phyloP scores from a whole-genome alignment of 2,329 filamentous ascomycete species.

The Fusarium chlamydosporum region DNA sequence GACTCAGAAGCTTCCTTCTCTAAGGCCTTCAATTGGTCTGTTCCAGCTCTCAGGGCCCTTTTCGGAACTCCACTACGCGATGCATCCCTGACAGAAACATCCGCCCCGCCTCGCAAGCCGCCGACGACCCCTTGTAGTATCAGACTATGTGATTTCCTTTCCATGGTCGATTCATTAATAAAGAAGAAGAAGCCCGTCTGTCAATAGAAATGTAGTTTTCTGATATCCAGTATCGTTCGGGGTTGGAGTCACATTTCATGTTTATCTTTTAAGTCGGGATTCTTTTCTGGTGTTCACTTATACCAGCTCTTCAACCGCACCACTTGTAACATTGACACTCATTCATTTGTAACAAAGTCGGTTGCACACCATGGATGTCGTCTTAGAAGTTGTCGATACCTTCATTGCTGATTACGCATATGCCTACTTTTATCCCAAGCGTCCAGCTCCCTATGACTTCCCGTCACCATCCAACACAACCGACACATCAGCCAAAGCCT shows the following conservation, averaged over 20 bases:
- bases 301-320: conserved; percentile 9
- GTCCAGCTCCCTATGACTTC: conserved; percentile 66
- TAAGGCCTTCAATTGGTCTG: conserved; percentile 36
- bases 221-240: neutral
- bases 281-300: conserved; percentile 23
- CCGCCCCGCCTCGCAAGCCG: conserved; percentile 43
- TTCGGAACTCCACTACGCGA: conserved; percentile 23
- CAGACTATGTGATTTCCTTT: conserved; percentile 35
- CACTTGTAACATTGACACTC: conserved; percentile 10
- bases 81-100: conserved; percentile 39
- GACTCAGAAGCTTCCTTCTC: conserved; percentile 10
- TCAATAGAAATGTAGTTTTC: neutral
- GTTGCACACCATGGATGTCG: conserved; percentile 82
- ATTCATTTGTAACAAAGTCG: neutral
- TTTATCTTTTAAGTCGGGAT: neutral
- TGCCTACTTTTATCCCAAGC: conserved; percentile 76
- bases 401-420: conserved; percentile 86
- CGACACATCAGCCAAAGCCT: conserved; percentile 64
- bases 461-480: conserved; percentile 66
- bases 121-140: conserved; percentile 38
- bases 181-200: conserved; percentile 25
- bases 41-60: conserved; percentile 20
- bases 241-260: conserved; percentile 1
- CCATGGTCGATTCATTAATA: conserved; percentile 33
- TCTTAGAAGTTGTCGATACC: conserved; percentile 87